These are phyloP conservation scores for Teratosphaeria gauchensis DNA, from an alignment of 2,329 filamentous ascomycete species.

Conservation along the genomic window DNA sequence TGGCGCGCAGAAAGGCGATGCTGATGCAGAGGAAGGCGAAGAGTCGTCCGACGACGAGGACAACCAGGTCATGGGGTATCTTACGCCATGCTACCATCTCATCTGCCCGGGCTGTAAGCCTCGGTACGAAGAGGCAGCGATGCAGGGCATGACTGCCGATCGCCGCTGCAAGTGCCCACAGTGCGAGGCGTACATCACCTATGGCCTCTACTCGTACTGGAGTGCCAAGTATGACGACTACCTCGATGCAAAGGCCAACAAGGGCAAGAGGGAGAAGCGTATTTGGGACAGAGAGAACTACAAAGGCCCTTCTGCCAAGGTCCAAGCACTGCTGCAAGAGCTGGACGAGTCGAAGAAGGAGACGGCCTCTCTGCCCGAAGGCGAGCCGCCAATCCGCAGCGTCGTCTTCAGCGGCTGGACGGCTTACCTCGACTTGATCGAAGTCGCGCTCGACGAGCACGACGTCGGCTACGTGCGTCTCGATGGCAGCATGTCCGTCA, in stretches of 20 bases:
- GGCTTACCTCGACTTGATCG: conserved; percentile 82
- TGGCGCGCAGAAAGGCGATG: conserved; percentile 42
- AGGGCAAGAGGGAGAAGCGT: conserved; percentile 44
- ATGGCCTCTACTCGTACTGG: conserved; percentile 59
- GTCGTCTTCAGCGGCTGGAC: conserved; percentile 98
- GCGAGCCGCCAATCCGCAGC: conserved; percentile 63
- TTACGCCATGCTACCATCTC: conserved; percentile 82
- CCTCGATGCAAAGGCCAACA: conserved; percentile 45
- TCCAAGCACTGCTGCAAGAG: conserved; percentile 67
- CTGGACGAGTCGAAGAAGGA: conserved; percentile 56
- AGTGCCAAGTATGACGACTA: conserved; percentile 42
- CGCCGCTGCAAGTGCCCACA: conserved; percentile 53
- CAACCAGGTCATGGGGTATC: conserved; percentile 60
- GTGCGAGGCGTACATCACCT: conserved; percentile 55
- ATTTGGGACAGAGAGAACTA: conserved; percentile 54
- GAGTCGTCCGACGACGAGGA: conserved; percentile 45
- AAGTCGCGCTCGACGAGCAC: conserved; percentile 61
- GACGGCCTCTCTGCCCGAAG: conserved; percentile 48
- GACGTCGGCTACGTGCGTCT: conserved; percentile 68
- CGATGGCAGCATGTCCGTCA: conserved; percentile 78
- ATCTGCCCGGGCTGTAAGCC: conserved; percentile 67
- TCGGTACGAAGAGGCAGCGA: conserved; percentile 39
- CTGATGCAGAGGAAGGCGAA: conserved; percentile 47
- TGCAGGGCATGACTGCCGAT: conserved; percentile 27
- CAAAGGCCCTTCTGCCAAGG: conserved; percentile 84